Evolutionary conservation across 2,329 filamentous ascomycete species (phyloP).

Genomic region (Sporothrix globosa): DNA sequence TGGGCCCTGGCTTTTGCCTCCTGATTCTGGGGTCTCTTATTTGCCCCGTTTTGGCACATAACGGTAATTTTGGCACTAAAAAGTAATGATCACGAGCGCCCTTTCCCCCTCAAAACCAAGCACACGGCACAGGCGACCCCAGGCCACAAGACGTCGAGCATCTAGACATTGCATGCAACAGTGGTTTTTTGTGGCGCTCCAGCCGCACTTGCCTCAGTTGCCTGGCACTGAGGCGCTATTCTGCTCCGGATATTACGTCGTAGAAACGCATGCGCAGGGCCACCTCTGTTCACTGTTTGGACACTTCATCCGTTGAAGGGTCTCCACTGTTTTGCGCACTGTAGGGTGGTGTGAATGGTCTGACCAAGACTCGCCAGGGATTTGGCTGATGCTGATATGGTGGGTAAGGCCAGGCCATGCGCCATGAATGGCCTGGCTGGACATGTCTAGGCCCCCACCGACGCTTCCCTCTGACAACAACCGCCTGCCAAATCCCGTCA

Average conservation of each 20-base stretch:
- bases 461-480: slow-evolving; percentile 22
- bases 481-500: slow-evolving; percentile 34
- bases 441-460: not conserved
- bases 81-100: slow-evolving; percentile 15
- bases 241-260: not conserved
- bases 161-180: not conserved
- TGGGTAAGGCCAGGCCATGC: not conserved
- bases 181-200: not conserved
- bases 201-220: not conserved
- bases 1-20: not conserved
- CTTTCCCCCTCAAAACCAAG: slow-evolving; percentile 4
- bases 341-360: slow-evolving; percentile 18
- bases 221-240: not conserved
- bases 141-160: not conserved
- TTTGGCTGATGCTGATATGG: not conserved
- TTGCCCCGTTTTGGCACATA: not conserved
- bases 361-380: slow-evolving; percentile 5
- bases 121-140: not conserved
- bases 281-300: too few relatives aligned
- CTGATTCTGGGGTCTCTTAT: not conserved
- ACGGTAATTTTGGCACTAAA: slow-evolving; percentile 8
- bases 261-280: too few relatives aligned
- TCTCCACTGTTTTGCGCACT: slow-evolving; percentile 20
- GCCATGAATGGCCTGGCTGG: slow-evolving; percentile 21
- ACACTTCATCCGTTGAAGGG: not conserved